Evolutionary conservation across 2,329 filamentous ascomycete species (phyloP).

Genomic region (Triangularia verruculosa): DNA sequence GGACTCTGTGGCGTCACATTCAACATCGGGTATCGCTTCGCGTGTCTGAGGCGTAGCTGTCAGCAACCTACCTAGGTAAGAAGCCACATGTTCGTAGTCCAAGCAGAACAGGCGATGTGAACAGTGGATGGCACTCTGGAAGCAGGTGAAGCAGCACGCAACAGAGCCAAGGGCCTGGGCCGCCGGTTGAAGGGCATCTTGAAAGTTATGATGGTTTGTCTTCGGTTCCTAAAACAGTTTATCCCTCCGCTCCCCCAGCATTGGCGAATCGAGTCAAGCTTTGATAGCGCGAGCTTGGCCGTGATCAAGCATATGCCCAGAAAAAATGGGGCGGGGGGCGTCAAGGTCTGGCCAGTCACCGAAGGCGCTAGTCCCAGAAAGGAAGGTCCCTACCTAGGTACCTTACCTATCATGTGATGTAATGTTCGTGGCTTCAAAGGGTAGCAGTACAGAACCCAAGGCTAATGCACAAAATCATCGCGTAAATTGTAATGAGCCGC

Average conservation of each 20-base stretch:
- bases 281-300: neutral
- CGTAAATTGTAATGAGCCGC: too few species aligned
- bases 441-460: too few species aligned
- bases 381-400: too few species aligned
- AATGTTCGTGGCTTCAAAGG: too few species aligned
- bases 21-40: neutral
- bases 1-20: conserved; percentile 3
- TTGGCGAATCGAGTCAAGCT: neutral
- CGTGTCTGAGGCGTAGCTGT: too few species aligned
- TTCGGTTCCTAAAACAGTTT: neutral
- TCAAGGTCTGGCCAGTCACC: neutral
- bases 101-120: too few species aligned
- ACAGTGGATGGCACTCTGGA: too few species aligned
- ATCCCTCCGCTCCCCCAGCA: neutral
- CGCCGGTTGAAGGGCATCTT: neutral
- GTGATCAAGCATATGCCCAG: neutral
- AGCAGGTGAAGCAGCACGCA: neutral
- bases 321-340: neutral
- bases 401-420: too few species aligned
- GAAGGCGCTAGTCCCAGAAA: neutral
- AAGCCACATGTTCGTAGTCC: too few species aligned
- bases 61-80: too few species aligned
- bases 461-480: too few species aligned
- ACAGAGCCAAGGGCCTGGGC: neutral
- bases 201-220: neutral